phyloP scores from a whole-genome alignment of 2,329 filamentous ascomycete genomes.

The Aaosphaeria arxii region DNA sequence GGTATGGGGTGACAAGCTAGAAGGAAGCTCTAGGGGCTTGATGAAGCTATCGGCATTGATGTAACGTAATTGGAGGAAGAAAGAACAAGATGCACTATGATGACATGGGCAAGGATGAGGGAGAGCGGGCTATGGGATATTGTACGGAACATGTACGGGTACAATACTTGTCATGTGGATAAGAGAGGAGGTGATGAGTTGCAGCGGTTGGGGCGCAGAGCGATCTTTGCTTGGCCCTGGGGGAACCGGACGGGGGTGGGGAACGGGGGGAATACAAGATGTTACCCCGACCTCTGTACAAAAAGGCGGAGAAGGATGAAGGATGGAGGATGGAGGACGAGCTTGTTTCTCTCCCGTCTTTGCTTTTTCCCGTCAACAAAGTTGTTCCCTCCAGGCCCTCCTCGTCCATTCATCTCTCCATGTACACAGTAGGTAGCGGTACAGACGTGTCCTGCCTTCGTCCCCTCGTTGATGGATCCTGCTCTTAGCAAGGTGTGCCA shows the following conservation, averaged over 20 bases:
- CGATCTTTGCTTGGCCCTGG: neutral
- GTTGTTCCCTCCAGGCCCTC: too few species aligned
- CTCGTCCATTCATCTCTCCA: too few species aligned
- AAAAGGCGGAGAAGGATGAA: too few species aligned
- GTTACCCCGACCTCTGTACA: too few species aligned
- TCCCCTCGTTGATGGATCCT: too few species aligned
- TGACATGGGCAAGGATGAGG: constrained; percentile 1
- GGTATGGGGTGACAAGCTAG: neutral
- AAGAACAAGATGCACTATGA: constrained; percentile 1
- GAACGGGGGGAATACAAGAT: neutral
- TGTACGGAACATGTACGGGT: too few species aligned
- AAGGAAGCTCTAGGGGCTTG: neutral
- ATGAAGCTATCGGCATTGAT: neutral
- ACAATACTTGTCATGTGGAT: neutral
- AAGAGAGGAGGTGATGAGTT: constrained; percentile 5
- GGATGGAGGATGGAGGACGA: too few species aligned
- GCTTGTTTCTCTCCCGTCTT: too few species aligned
- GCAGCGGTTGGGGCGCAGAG: neutral
- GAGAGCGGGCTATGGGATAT: neutral
- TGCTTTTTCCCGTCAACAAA: too few species aligned
- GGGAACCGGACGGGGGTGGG: neutral
- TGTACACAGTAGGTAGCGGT: too few species aligned
- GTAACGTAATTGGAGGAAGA: constrained; percentile 6
- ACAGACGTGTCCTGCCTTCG: too few species aligned
- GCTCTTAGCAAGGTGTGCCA: too few species aligned